phyloP scores from a whole-genome alignment of 495 filamentous ascomycete genomes.

The Trichoderma virens region DNA sequence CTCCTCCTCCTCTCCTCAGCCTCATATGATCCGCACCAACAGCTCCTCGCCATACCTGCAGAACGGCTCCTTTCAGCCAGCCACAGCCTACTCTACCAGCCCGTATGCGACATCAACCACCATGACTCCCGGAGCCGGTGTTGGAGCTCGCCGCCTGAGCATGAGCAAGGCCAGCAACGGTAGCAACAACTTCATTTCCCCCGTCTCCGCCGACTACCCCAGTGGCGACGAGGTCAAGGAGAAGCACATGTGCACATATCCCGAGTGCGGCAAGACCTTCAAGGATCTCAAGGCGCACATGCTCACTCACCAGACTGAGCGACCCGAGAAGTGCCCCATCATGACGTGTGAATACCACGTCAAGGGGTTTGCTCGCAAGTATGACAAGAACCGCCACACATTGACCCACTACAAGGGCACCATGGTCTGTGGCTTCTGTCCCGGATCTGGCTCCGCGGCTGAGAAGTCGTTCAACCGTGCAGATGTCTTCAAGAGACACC shows the following conservation, averaged over 20 bases:
- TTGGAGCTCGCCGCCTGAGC: constrained; percentile 18
- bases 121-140: neutral
- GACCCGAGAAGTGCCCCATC: constrained; percentile 96
- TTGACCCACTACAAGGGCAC: constrained; percentile 98
- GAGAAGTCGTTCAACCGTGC: constrained; percentile 99
- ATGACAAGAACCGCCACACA: constrained; percentile 97
- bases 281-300: constrained; percentile 94
- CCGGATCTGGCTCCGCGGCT: constrained; percentile 80
- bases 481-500: constrained; percentile 96
- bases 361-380: constrained; percentile 95
- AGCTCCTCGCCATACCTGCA: constrained; percentile 40
- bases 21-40: constrained; percentile 27
- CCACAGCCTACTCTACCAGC: neutral
- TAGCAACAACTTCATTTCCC: constrained; percentile 24
- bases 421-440: constrained; percentile 99
- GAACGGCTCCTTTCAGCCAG: constrained; percentile 20
- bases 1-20: constrained; percentile 35
- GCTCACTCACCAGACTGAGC: constrained; percentile 89
- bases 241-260: constrained; percentile 62
- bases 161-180: constrained; percentile 55
- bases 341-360: constrained; percentile 88
- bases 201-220: constrained; percentile 46
- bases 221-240: constrained; percentile 60
- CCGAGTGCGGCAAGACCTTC: constrained; percentile 80
- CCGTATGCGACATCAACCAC: neutral